Percentiles rank a stretch among this genome's conserved stretches.
Conservation (phyloP, 2,329 filamentous ascomycete species). For the Cytospora mali region DNA sequence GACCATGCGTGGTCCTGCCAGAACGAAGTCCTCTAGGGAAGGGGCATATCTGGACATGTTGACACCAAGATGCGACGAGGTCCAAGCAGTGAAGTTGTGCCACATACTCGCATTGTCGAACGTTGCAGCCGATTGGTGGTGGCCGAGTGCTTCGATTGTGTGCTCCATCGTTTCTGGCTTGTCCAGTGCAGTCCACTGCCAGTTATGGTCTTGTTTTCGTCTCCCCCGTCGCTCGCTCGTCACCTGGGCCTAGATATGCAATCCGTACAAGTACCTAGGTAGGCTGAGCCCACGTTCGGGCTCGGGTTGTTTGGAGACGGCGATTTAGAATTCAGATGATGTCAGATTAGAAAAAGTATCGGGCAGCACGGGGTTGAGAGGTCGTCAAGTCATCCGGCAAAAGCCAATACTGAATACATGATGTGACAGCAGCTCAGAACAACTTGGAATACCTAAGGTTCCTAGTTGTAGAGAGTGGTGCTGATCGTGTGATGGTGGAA, state of each 20-base stretch:
- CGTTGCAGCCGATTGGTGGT: constrained; percentile 31
- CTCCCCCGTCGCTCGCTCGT: background rate
- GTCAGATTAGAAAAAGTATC: constrained; percentile 2
- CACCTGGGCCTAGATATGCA: background rate
- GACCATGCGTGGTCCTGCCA: constrained; percentile 70
- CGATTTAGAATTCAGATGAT: background rate
- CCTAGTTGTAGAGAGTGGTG: background rate
- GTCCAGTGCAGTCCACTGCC: background rate
- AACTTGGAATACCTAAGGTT: background rate
- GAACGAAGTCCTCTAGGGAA: constrained; percentile 68
- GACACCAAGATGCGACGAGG: constrained; percentile 47
- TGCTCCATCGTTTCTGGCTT: constrained; percentile 23
- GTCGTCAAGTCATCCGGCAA: background rate
- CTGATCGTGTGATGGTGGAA: background rate
- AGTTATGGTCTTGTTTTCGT: background rate
- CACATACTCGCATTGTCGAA: constrained; percentile 50
- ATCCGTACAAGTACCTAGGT: too few species aligned
- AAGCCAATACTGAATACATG: constrained; percentile 9
- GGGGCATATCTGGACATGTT: constrained; percentile 64
- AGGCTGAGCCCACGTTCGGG: constrained; percentile 4
- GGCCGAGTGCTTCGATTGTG: constrained; percentile 18
- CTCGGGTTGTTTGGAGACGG: background rate
- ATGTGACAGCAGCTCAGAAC: background rate
- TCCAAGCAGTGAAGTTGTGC: constrained; percentile 60
- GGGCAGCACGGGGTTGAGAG: background rate